Evolutionary conservation across 305 asterid genomes (phyloP).

Genomic region (Solanum hybrid): DNA sequence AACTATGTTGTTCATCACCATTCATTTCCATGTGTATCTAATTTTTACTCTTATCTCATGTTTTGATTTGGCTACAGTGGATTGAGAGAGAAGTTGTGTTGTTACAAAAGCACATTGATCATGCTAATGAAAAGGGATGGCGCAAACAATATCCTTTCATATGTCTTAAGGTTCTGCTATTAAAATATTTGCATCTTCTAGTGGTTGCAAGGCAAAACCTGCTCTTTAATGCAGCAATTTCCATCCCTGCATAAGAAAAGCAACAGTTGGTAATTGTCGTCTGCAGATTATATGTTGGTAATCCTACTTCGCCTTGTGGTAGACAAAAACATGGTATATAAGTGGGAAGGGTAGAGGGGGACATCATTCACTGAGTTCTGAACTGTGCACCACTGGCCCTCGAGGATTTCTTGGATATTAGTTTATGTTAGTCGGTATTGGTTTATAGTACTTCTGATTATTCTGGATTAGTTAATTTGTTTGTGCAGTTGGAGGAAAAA

Average conservation of each 20-base stretch:
- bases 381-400: neutral
- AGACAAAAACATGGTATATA: neutral
- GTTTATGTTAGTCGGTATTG: neutral
- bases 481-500: neutral
- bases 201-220: neutral
- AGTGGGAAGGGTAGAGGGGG: neutral
- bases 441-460: neutral
- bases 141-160: constrained; percentile 87
- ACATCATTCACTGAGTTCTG: neutral
- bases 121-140: constrained; percentile 92
- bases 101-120: constrained; percentile 60
- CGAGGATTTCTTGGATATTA: neutral
- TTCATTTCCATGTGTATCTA: neutral
- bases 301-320: neutral
- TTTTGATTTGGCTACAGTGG: constrained; percentile 52
- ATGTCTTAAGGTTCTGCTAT: constrained; percentile 8
- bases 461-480: neutral
- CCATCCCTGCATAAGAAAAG: neutral
- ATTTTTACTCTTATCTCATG: constrained; percentile 6
- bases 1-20: neutral
- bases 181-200: neutral
- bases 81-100: constrained; percentile 50
- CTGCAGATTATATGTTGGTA: neutral
- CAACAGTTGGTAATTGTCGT: neutral
- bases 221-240: neutral